These are phyloP conservation scores for Barnettozyma botsteinii DNA, from an alignment of 805 yeast species.

Conservation along the genomic window DNA sequence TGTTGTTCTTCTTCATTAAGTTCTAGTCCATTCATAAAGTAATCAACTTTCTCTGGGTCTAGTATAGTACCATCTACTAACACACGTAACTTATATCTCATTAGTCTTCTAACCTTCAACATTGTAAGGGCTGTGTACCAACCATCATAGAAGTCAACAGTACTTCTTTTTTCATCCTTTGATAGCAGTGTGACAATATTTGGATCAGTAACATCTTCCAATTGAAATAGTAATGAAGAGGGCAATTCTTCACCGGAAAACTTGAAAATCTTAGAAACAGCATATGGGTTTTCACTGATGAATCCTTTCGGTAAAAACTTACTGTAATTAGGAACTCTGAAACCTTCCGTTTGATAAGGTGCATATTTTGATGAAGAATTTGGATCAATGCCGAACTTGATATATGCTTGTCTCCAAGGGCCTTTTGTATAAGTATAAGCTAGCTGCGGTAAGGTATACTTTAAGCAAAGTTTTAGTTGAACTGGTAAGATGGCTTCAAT, in stretches of 20 bases:
- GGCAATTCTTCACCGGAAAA: conserved; percentile 75
- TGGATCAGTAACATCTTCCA: conserved; percentile 72
- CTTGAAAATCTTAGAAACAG: conserved; percentile 42
- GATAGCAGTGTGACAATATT: conserved; percentile 44
- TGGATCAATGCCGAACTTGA: conserved; percentile 78
- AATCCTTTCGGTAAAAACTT: conserved; percentile 29
- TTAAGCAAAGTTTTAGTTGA: conserved; percentile 40
- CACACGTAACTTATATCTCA: conserved; percentile 65
- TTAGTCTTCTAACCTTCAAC: conserved; percentile 58
- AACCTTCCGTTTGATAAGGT: conserved; percentile 78
- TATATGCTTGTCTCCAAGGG: conserved; percentile 89
- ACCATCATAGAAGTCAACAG: conserved; percentile 62
- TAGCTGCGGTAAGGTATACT: conserved; percentile 78
- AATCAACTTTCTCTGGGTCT: conserved; percentile 37
- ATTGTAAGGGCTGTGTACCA: conserved; percentile 69
- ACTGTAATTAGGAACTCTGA: conserved; percentile 34
- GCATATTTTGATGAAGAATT: conserved; percentile 46
- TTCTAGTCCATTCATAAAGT: conserved; percentile 29
- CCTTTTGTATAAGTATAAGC: conserved; percentile 81
- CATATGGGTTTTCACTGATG: conserved; percentile 28
- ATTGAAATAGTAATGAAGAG: conserved; percentile 62
- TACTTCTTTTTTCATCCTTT: conserved; percentile 32
- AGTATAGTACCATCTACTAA: conserved; percentile 41
- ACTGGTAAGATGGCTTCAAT: conserved; percentile 48
- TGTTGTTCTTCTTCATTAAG: conserved; percentile 21